Evolutionary conservation across 2,329 filamentous ascomycete genomes (phyloP).

Genomic region (Apiospora saccharicola): DNA sequence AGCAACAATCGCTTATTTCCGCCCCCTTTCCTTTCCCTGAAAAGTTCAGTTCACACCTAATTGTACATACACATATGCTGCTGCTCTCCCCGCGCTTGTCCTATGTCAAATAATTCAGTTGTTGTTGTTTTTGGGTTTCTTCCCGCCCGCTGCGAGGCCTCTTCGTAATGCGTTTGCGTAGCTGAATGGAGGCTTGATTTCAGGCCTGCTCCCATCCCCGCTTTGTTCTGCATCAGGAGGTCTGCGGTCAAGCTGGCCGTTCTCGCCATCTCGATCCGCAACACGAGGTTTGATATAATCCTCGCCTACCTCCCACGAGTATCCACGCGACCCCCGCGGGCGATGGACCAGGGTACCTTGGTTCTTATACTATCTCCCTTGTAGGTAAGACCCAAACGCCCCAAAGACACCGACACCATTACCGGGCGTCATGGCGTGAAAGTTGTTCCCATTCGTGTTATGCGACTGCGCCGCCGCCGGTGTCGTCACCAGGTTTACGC

Average conservation of each 20-base stretch:
- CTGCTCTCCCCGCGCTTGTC: neutral
- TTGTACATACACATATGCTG: slow-evolving; percentile 24
- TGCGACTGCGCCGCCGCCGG: slow-evolving; percentile 58
- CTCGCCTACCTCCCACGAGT: too few relatives aligned
- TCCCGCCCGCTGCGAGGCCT: too few relatives aligned
- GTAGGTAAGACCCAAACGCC: slow-evolving; percentile 23
- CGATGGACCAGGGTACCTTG: neutral
- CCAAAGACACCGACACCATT: slow-evolving; percentile 68
- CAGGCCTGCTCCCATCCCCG: too few relatives aligned
- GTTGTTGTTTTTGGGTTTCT: neutral
- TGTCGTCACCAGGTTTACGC: slow-evolving; percentile 56
- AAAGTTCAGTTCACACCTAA: slow-evolving; percentile 25
- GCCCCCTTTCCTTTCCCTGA: slow-evolving; percentile 2
- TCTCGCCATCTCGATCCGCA: too few relatives aligned
- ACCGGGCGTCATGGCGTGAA: slow-evolving; percentile 81
- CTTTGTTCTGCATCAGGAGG: too few relatives aligned
- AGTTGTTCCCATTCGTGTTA: slow-evolving; percentile 66
- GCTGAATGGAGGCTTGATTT: too few relatives aligned
- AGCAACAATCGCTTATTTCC: slow-evolving; percentile 22
- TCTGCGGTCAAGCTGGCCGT: too few relatives aligned
- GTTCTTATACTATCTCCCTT: neutral
- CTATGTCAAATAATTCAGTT: neutral
- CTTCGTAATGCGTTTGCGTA: too few relatives aligned
- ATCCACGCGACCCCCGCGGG: neutral
- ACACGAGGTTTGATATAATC: too few relatives aligned